These are phyloP conservation scores for Saururus chinensis DNA, from an alignment of 164 flowering plant species.

Conservation along the genomic window DNA sequence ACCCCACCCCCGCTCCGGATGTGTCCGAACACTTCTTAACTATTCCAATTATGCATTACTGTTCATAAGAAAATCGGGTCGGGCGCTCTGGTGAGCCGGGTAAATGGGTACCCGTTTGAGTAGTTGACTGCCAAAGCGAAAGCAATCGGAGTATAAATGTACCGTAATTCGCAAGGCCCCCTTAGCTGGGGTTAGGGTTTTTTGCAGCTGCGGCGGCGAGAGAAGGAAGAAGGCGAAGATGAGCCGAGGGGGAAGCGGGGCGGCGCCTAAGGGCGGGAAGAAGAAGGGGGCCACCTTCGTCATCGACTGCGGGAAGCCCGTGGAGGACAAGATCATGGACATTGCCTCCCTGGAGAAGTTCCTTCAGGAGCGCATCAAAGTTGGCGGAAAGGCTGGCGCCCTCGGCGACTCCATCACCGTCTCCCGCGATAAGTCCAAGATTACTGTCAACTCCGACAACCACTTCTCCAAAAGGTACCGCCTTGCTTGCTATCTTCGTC, in stretches of 20 bases:
- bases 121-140: too few relatives aligned
- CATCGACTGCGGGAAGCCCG: constrained; percentile 65
- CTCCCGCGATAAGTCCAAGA: constrained; percentile 55
- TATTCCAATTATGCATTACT: too few relatives aligned
- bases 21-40: too few relatives aligned
- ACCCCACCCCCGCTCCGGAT: too few relatives aligned
- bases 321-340: constrained; percentile 60
- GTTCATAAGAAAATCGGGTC: too few relatives aligned
- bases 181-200: neutral
- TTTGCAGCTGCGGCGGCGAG: neutral
- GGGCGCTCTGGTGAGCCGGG: too few relatives aligned
- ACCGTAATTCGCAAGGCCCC: too few relatives aligned
- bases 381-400: constrained; percentile 61
- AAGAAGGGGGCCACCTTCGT: constrained; percentile 52
- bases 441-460: constrained; percentile 44
- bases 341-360: constrained; percentile 64
- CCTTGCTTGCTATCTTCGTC: neutral
- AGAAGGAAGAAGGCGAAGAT: constrained; percentile 19
- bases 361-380: constrained; percentile 64
- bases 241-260: constrained; percentile 35
- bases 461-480: constrained; percentile 50
- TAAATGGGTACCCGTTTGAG: too few relatives aligned
- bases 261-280: constrained; percentile 40
- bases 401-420: constrained; percentile 54
- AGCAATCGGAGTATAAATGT: too few relatives aligned